Evolutionary conservation across 148 eudicot species (phyloP), one percentile per base, ranked within the genome.

Genomic region (Mesembryanthemum crystallinum): DNA sequence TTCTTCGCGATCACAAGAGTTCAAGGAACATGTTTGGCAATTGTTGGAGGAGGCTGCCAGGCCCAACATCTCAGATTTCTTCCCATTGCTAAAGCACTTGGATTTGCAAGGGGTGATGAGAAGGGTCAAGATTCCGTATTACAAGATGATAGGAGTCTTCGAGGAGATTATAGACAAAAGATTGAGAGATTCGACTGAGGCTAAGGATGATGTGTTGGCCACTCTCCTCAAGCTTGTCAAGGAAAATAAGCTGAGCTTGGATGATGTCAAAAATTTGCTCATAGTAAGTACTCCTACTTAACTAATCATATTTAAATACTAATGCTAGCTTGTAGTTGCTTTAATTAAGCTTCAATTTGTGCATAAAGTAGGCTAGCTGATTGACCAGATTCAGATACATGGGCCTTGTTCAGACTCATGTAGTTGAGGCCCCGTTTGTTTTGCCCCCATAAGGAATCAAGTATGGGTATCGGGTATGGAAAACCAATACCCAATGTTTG

Each of bases 261-360:
- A 76, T 54, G 82, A 84, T 24, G 72, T 81, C 28, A 84, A 67
- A 21, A 82, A 81, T 67, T 9, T 84, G 27, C 67, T 84, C 5
- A 7, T 67, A 47, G 83, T 81, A 61, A 77, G 77, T 4, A 21
- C n/a, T 14, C n/a, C n/a, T n/a, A n/a, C n/a, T n/a, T n/a, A 7
- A 21, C 58, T 30, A 13, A 39, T 39, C 43, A 39, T 39, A 39
- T 9, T 39, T 5, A 9, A 39, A 9, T 39, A 39, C 43, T 39
- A n/a, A n/a, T n/a, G n/a, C n/a, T n/a, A n/a, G n/a, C n/a, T n/a
- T n/a, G n/a, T n/a, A n/a, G n/a, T n/a, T n/a, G n/a, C n/a, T n/a
- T n/a, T n/a, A n/a, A n/a, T n/a, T n/a, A n/a, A n/a, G n/a, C n/a
- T n/a, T n/a, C n/a, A n/a, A n/a, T n/a, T n/a, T n/a, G n/a, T n/a